These are phyloP conservation scores for Pinus tabuliformis DNA, from an alignment of 75 land plant species.

Conservation along the genomic window DNA sequence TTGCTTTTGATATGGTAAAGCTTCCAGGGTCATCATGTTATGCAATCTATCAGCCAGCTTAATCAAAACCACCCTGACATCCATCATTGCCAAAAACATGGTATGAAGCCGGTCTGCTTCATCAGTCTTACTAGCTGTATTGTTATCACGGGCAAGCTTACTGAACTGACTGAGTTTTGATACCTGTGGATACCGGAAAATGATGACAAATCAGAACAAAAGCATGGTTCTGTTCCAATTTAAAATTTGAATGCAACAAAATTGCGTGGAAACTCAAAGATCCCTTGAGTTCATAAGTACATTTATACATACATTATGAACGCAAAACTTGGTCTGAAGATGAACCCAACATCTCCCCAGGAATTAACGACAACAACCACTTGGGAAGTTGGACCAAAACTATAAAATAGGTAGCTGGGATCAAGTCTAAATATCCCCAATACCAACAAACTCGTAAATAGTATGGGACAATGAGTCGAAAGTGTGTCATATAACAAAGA, in stretches of 20 bases:
- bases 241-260: neutral
- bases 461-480: no score
- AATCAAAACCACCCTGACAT: slow-evolving; percentile 90
- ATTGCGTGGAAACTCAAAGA: neutral
- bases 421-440: no score
- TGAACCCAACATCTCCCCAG: no score
- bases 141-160: slow-evolving; percentile 91
- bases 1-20: slow-evolving; percentile 71
- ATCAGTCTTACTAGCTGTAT: slow-evolving; percentile 67
- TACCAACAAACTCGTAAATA: no score
- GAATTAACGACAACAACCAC: no score
- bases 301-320: no score
- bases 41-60: slow-evolving; percentile 97
- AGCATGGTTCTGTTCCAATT: neutral
- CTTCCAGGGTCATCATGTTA: slow-evolving; percentile 92
- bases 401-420: no score
- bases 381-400: no score
- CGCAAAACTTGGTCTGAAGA: no score
- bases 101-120: slow-evolving; percentile 95
- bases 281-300: neutral
- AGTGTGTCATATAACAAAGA: no score
- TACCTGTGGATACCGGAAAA: slow-evolving; percentile 43
- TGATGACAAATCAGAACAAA: neutral
- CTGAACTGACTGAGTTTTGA: slow-evolving; percentile 91
- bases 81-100: slow-evolving; percentile 96